phyloP scores from a whole-genome alignment of 2,329 filamentous ascomycete genomes.

The Mollisiaceae sp. region DNA sequence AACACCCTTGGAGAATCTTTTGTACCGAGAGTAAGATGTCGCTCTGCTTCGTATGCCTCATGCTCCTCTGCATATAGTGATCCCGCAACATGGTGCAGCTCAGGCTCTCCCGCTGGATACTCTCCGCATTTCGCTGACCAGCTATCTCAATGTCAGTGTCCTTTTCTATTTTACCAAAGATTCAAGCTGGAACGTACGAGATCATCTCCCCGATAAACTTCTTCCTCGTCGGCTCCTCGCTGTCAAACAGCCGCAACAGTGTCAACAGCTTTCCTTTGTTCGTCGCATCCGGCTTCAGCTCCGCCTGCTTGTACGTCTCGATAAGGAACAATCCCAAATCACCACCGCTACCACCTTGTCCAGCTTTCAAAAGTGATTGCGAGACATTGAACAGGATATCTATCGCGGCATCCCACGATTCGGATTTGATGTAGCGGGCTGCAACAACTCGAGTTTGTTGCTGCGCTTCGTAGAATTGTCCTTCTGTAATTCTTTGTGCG shows the following conservation, averaged over 20 bases:
- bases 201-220: conserved; percentile 89
- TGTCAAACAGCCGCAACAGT: conserved; percentile 78
- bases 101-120: conserved; percentile 88
- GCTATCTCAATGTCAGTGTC: conserved; percentile 44
- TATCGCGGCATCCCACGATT: conserved; percentile 83
- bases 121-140: conserved; percentile 90
- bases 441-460: conserved; percentile 97
- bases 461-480: conserved; percentile 96
- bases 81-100: conserved; percentile 91
- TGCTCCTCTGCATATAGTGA: conserved; percentile 90
- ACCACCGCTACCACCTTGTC: conserved; percentile 91
- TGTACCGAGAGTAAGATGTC: conserved; percentile 86
- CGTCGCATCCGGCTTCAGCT: conserved; percentile 75
- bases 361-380: conserved; percentile 83
- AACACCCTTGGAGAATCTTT: conserved; percentile 84
- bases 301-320: conserved; percentile 89
- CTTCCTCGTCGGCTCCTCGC: conserved; percentile 88
- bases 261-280: conserved; percentile 78
- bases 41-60: conserved; percentile 91
- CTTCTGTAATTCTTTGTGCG: conserved; percentile 74
- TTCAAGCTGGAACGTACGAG: conserved; percentile 54
- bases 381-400: conserved; percentile 87
- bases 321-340: conserved; percentile 87
- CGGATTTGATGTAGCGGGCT: conserved; percentile 87
- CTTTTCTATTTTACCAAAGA: background rate